phyloP scores from a whole-genome alignment of 345 rosid genomes.

The Noccaea caerulescens region DNA sequence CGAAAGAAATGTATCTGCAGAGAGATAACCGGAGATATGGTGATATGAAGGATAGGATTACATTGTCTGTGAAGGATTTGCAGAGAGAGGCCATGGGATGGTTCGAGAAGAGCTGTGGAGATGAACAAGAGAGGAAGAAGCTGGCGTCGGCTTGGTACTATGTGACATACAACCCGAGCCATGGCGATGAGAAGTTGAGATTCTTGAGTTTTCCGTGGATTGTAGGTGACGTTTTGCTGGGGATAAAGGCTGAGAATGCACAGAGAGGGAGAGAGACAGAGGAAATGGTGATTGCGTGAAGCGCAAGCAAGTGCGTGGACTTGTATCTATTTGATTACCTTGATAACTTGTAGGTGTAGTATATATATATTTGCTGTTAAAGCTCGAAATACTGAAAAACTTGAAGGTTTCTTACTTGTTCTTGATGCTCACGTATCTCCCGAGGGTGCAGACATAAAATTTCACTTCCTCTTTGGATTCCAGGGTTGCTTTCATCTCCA shows the following conservation, averaged over 20 bases:
- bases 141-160: conserved; percentile 95
- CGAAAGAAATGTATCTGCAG: conserved; percentile 61
- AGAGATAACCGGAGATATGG: conserved; percentile 77
- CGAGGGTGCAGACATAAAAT: too few relatives aligned
- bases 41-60: conserved; percentile 78
- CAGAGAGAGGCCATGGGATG: conserved; percentile 68
- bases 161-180: conserved; percentile 65
- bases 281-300: not conserved
- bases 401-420: too few relatives aligned
- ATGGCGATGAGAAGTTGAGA: conserved; percentile 41
- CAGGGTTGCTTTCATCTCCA: too few relatives aligned
- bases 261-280: not conserved
- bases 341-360: not conserved
- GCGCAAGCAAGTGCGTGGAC: conserved; percentile 8
- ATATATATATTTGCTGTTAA: not conserved
- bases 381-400: too few relatives aligned
- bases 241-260: conserved; percentile 53
- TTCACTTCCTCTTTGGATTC: too few relatives aligned
- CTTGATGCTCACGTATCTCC: too few relatives aligned
- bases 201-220: conserved; percentile 91
- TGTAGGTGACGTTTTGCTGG: conserved; percentile 62
- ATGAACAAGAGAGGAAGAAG: conserved; percentile 43
- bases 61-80: conserved; percentile 55
- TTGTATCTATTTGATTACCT: not conserved
- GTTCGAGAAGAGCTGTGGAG: conserved; percentile 65